Percentiles rank a stretch among this genome's conserved stretches.
phyloP scores from a whole-genome alignment of 108 stramenopile genomes.

The Nannochloropsis oceanica region DNA sequence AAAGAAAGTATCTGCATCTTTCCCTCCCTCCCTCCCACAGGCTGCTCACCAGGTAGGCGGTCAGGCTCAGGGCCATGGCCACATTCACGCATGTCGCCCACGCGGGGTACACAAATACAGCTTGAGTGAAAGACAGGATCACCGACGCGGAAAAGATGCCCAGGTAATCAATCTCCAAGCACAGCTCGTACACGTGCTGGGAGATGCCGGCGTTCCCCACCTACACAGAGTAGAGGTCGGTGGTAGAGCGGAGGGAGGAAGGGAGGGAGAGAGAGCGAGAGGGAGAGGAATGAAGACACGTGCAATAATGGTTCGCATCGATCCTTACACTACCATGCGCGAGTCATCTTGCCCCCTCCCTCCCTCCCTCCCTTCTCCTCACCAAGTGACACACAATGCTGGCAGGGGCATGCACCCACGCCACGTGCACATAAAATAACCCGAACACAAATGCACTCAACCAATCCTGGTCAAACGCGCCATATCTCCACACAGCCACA shows the following conservation, averaged over 20 bases:
- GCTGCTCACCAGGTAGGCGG: neutral
- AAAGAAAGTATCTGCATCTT: neutral
- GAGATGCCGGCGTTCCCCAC: neutral
- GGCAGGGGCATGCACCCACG: neutral
- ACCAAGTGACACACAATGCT: neutral
- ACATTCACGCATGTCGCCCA: neutral
- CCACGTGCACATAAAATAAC: neutral
- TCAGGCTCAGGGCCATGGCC: neutral
- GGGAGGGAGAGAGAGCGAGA: no score
- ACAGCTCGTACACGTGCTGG: neutral
- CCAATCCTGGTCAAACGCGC: neutral
- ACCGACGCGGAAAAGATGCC: neutral
- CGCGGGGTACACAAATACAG: neutral
- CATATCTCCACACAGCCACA: neutral
- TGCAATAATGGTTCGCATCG: no score
- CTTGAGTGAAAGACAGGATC: neutral
- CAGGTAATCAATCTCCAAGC: neutral
- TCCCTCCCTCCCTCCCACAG: neutral
- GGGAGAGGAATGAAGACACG: no score
- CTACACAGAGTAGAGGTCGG: no score
- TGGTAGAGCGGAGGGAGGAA: no score
- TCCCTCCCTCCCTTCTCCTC: no score
- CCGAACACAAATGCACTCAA: neutral
- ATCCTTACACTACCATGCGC: no score
- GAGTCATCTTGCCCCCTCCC: no score